phyloP scores from a whole-genome alignment of 108 stramenopile genomes.

The Schizochytrium sp. region DNA sequence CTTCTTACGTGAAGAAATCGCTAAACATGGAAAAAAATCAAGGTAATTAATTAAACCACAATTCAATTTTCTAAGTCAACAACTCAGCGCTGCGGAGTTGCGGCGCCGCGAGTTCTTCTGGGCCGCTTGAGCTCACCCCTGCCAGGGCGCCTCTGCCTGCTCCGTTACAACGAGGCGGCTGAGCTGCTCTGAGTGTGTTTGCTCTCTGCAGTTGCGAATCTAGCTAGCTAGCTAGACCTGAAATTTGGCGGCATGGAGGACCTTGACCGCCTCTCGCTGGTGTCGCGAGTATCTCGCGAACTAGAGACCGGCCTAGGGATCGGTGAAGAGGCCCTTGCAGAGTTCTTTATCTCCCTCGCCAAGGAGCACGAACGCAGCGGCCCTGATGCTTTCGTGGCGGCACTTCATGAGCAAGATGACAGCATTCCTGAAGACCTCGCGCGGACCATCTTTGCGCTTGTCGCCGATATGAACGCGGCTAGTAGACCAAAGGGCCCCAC shows the following conservation, averaged over 20 bases:
- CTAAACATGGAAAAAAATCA: too few relatives aligned
- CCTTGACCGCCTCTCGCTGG: conserved; percentile 87
- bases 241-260: conserved; percentile 85
- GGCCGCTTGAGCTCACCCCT: too few relatives aligned
- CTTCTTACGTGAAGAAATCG: too few relatives aligned
- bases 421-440: conserved; percentile 61
- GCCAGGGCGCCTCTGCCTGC: too few relatives aligned
- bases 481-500: not conserved
- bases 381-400: not conserved
- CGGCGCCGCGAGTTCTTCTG: too few relatives aligned
- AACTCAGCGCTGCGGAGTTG: too few relatives aligned
- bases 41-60: too few relatives aligned
- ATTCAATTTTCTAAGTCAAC: too few relatives aligned
- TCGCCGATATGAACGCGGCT: not conserved
- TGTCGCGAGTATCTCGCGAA: conserved; percentile 87
- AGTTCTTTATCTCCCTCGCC: conserved; percentile 92
- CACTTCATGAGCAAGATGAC: conserved; percentile 69
- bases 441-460: not conserved
- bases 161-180: not conserved
- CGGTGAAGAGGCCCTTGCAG: conserved; percentile 90
- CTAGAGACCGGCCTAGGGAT: conserved; percentile 87
- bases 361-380: conserved; percentile 70
- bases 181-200: not conserved
- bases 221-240: not conserved
- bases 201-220: too few relatives aligned